A percentile compares a stretch with the other conserved stretches of the same genome.
phyloP scores from a whole-genome alignment of 1,139 yeast species.

The Diutina sp. region DNA sequence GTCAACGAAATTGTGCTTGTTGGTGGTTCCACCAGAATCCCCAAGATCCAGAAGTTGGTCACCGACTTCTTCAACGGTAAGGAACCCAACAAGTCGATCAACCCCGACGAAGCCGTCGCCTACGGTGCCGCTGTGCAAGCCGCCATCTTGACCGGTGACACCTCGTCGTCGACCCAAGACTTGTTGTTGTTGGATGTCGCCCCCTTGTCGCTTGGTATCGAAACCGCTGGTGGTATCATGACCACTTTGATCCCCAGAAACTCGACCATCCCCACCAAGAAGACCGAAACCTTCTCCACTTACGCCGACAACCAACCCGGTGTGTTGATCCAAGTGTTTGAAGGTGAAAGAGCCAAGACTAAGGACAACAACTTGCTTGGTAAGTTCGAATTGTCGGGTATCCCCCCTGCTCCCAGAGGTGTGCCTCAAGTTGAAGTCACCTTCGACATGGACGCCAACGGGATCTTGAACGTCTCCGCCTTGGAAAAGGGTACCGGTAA shows the following conservation, averaged over 20 bases:
- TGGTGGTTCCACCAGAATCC: constrained; percentile 98
- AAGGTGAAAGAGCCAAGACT: constrained; percentile 95
- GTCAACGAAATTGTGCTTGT: constrained; percentile 88
- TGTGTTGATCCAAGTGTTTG: constrained; percentile 89
- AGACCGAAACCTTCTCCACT: constrained; percentile 82
- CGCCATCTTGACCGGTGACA: constrained; percentile 78
- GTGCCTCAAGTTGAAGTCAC: constrained; percentile 95
- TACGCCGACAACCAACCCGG: constrained; percentile 85
- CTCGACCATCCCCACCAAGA: constrained; percentile 93
- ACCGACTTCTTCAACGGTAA: constrained; percentile 84
- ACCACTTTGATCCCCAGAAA: constrained; percentile 94
- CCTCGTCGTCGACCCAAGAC: constrained; percentile 8
- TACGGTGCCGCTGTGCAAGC: constrained; percentile 65
- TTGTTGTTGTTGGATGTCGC: constrained; percentile 77
- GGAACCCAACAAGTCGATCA: constrained; percentile 90
- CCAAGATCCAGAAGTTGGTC: constrained; percentile 86
- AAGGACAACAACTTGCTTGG: constrained; percentile 93
- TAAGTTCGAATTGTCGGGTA: constrained; percentile 89
- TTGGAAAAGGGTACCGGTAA: constrained; percentile 88
- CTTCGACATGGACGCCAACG: constrained; percentile 88
- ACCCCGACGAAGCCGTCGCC: constrained; percentile 69
- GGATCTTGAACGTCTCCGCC: constrained; percentile 89
- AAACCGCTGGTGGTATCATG: constrained; percentile 97
- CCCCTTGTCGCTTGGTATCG: constrained; percentile 94
- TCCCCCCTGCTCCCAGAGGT: constrained; percentile 98